Base-by-base conservation (phyloP, 2,329 filamentous ascomycete species). In the Decorospora gaudefroyi region DNA sequence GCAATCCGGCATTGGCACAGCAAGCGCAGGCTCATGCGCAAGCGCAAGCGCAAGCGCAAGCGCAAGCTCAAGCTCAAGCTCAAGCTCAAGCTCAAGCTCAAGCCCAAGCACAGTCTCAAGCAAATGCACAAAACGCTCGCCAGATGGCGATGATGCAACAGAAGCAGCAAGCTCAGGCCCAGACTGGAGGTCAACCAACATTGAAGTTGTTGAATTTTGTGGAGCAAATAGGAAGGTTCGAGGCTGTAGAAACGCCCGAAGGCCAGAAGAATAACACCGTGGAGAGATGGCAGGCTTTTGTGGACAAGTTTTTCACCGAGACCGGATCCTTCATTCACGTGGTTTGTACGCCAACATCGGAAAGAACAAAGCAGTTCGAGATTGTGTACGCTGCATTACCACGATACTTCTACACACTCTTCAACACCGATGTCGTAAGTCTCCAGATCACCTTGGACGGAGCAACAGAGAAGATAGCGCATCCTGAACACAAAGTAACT, bases 351-450 rank as follows among this genome's bases (percentile, higher is more conserved):
- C 59, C 67, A 4, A 76, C 80, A 13, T 73, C 73, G 44, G 81
- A 84, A 30, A 77, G 75, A 12, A 80, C 86, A 42, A 96, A 95
- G 74, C 83, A 87, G 61, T 96, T 91, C 61, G 91, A 96, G 67
- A 90, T 97, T 34, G 82, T 86, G 2, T 88, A 83, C 46, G 82
- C 90, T 3, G 88, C 88, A 1, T 77, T 99, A 31, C 83, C 92
- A 22, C 84, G 92, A 61, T 97, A 93, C 70, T 96, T 96, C 67
- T 84, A 87, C 60, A 91, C 89, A 0, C 87, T 95, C 61, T 96
- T 93, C 66, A 85, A 86, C 44, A 92, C 89, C 49, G 91, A 68
- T 10, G 85, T 96, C 42, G 86, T 82, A 57, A 88, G 85, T 41
- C 88, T 97, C 59, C 90, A 96, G 67, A 80, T 97, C 65, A 83